These are phyloP conservation scores for Phanerochaete carnosa DNA, from an alignment of 768 basidiomycete genomes.

Conservation along the genomic window DNA sequence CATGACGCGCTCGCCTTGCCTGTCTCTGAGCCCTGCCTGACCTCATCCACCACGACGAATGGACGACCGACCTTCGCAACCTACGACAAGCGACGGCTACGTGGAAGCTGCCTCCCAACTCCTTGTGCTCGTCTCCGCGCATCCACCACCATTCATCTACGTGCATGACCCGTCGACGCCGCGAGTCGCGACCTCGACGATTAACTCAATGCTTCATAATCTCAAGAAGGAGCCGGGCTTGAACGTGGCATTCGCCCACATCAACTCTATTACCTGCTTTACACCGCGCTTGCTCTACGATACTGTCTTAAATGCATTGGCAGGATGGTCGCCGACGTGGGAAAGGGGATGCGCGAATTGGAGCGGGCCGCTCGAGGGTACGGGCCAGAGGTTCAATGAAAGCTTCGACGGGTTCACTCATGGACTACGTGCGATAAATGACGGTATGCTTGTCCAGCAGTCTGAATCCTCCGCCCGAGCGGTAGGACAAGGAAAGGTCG, in stretches of 20 bases:
- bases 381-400: slow-evolving; percentile 53
- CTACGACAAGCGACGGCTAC: slow-evolving; percentile 14
- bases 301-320: slow-evolving; percentile 57
- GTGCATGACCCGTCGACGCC: slow-evolving; percentile 55
- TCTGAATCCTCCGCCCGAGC: not conserved
- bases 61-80: too few relatives aligned
- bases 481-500: slow-evolving; percentile 17
- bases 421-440: slow-evolving; percentile 46
- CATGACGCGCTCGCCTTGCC: too few relatives aligned
- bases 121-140: slow-evolving; percentile 28
- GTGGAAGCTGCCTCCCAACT: slow-evolving; percentile 19
- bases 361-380: slow-evolving; percentile 29
- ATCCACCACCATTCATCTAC: slow-evolving; percentile 65
- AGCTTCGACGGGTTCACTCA: slow-evolving; percentile 69
- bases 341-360: slow-evolving; percentile 60
- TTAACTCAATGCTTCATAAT: slow-evolving; percentile 33
- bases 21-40: too few relatives aligned
- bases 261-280: slow-evolving; percentile 61
- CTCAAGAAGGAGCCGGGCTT: slow-evolving; percentile 11
- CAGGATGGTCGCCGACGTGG: slow-evolving; percentile 56
- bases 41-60: too few relatives aligned
- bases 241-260: slow-evolving; percentile 38
- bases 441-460: not conserved
- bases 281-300: slow-evolving; percentile 64
- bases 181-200: slow-evolving; percentile 41